These are phyloP conservation scores for Kazachstania sp. DNA, from an alignment of 1,139 yeast species.

Conservation along the genomic window DNA sequence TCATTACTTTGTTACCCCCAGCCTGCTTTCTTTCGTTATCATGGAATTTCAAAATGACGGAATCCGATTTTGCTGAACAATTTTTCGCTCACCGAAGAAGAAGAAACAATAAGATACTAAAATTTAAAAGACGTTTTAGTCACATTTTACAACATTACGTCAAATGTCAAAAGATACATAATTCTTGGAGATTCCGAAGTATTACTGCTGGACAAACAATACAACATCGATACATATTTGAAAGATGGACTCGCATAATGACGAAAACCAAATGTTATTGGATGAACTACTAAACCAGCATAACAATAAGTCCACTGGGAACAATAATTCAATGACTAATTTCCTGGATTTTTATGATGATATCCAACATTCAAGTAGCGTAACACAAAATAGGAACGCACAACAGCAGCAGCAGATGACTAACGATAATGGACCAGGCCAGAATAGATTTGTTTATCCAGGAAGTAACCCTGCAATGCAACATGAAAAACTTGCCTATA, in stretches of 20 bases:
- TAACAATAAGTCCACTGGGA: neutral
- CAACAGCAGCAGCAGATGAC: neutral
- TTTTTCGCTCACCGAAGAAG: no score
- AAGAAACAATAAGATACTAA: no score
- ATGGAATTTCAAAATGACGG: no score
- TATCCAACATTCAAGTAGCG: neutral
- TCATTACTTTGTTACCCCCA: neutral
- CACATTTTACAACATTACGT: no score
- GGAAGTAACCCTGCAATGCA: slow-evolving; percentile 20
- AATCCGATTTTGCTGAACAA: no score
- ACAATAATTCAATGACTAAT: neutral
- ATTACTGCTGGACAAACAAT: no score
- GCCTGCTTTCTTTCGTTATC: neutral
- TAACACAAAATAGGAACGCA: neutral
- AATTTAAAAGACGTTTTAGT: no score
- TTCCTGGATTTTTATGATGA: slow-evolving; percentile 1
- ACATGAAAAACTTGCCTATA: slow-evolving; percentile 18
- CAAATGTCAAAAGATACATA: no score
- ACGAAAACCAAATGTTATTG: slow-evolving; percentile 14
- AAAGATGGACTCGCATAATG: slow-evolving; percentile 3
- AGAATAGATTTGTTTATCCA: slow-evolving; percentile 2
- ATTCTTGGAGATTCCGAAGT: no score
- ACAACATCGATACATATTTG: neutral
- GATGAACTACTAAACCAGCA: slow-evolving; percentile 12
- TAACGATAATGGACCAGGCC: neutral